Percentiles rank a stretch among this genome's conserved stretches.
phyloP scores from a whole-genome alignment of 306 rosid genomes.

The Cicer yamashitae region DNA sequence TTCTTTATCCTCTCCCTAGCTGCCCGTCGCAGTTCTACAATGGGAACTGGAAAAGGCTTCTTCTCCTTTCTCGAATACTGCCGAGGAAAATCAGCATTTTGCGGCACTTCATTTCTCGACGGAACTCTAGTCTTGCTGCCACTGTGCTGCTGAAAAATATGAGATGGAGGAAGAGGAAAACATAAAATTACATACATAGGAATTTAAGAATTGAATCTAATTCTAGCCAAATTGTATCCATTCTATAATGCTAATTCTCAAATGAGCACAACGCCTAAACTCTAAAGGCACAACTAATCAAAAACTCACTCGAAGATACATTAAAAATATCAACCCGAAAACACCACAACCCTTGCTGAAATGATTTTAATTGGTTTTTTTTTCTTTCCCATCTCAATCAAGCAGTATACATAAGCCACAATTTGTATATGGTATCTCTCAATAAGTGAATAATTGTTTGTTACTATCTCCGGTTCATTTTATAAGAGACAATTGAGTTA shows the following conservation, averaged over 20 bases:
- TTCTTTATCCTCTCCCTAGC: conserved; percentile 94
- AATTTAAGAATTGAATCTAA: conserved; percentile 17
- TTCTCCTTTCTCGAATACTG: conserved; percentile 80
- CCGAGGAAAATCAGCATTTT: conserved; percentile 81
- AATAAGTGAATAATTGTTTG: background rate
- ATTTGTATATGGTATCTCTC: background rate
- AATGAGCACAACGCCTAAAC: background rate
- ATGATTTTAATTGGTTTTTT: background rate
- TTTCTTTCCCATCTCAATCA: background rate
- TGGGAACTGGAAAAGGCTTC: conserved; percentile 87
- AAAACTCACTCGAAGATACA: background rate
- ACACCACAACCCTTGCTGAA: background rate
- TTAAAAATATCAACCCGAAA: background rate
- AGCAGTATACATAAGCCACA: conserved; percentile 1
- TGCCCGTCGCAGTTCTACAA: conserved; percentile 86
- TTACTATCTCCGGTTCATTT: no score
- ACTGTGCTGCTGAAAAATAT: conserved; percentile 45
- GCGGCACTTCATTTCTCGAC: conserved; percentile 65
- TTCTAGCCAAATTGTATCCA: conserved; percentile 8
- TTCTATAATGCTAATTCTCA: conserved; percentile 2
- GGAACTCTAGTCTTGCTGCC: conserved; percentile 47
- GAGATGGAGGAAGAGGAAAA: background rate
- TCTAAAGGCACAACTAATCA: background rate
- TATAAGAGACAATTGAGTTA: no score
- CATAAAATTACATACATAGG: background rate